Evolutionary conservation across 495 filamentous ascomycete species (phyloP), one percentile per base, ranked within the genome.

Genomic region (Neurospora hispaniola): DNA sequence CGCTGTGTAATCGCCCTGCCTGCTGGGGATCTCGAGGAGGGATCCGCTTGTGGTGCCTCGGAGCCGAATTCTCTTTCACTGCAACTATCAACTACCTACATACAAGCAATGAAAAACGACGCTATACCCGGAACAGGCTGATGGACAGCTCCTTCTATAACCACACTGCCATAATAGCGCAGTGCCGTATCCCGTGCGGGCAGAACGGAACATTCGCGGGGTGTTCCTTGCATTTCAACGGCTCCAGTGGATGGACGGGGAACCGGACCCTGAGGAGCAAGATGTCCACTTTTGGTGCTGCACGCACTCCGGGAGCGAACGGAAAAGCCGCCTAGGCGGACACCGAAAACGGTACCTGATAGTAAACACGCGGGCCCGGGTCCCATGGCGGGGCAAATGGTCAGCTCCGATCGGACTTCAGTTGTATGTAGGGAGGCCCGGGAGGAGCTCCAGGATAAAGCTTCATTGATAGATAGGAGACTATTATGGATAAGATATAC

Each of bases 201-300:
- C 48, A 59, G 48, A 27, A 59, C 48, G 48, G 48, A 59, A 59
- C 48, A 59, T 27, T 35, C 70, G 71, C 44, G 27, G 72, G 42
- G 68, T 70, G 41, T 35, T 46, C 69, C 72, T 59, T 73, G 72
- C 72, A 73, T 43, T 70, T 70, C 68, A 46, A 69, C 38, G 41
- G 40, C 71, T 72, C 41, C 39, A 71, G 12, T 44, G 70, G 70
- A 38, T 62, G 35, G 42, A 62, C 41, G 20, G 44, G 31, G 42
- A 54, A 71, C 12, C 42, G 70, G 54, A 66, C 54, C 27, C 27
- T 35, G 27, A 31, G 27, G 23, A 62, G 54, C 9, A 12, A 31
- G 27, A 16, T 66, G 54, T 35, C 54, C 54, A 66, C 54, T 5
- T 10, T 5, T 10, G 20, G 48, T 62, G 54, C 54, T 18, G 54